A percentile compares a stretch with the other conserved stretches of the same genome.
These are phyloP conservation scores for Trichoderma sp. DNA, from an alignment of 2,329 filamentous ascomycete species.

Conservation along the genomic window DNA sequence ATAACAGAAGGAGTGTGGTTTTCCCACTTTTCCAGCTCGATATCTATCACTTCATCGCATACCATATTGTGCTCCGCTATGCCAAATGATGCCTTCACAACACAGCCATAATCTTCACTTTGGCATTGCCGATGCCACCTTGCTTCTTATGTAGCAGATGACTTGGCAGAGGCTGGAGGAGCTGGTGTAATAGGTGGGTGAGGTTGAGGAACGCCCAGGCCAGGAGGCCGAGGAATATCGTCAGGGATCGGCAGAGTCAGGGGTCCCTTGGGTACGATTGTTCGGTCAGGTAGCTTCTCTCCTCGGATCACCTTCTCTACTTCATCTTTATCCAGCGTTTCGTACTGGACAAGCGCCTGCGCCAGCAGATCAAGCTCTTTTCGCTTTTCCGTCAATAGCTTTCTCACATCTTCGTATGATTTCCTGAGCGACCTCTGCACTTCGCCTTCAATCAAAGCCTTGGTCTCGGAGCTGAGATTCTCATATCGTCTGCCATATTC, in stretches of 20 bases:
- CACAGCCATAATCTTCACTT: background rate
- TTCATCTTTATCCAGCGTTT: conserved; percentile 85
- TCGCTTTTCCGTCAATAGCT: conserved; percentile 71
- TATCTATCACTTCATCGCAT: conserved; percentile 6
- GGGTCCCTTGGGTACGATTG: conserved; percentile 55
- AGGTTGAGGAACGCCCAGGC: conserved; percentile 39
- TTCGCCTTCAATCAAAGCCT: conserved; percentile 82
- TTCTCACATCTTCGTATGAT: conserved; percentile 71
- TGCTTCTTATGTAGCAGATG: background rate
- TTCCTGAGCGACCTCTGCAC: conserved; percentile 84
- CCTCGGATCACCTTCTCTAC: conserved; percentile 88
- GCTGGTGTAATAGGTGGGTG: conserved; percentile 37
- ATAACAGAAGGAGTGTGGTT: background rate
- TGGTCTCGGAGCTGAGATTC: conserved; percentile 80
- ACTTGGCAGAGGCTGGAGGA: conserved; percentile 37
- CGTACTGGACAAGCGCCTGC: conserved; percentile 88
- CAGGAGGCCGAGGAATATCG: conserved; percentile 40
- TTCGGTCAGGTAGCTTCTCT: conserved; percentile 73
- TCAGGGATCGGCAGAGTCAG: conserved; percentile 43
- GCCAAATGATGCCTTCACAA: background rate
- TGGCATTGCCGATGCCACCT: background rate
- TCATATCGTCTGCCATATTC: conserved; percentile 82
- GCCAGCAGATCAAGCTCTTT: conserved; percentile 87
- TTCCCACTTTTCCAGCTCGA: background rate
- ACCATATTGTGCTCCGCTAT: background rate